Base-by-base conservation (phyloP, 2,329 filamentous ascomycete genomes). In the Hypoxylon sp. region DNA sequence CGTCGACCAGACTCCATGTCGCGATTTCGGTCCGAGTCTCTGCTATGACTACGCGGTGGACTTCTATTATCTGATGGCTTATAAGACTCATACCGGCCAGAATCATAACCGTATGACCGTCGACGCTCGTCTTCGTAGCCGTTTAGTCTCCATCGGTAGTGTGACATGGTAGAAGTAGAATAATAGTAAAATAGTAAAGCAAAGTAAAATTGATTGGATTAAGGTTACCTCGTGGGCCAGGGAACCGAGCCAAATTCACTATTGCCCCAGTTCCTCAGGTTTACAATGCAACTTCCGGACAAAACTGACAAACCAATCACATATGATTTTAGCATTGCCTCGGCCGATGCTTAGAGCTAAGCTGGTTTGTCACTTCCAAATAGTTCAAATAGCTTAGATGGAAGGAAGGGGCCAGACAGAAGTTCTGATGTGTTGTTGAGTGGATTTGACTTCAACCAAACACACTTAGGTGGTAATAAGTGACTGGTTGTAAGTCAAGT, bases 311-410 rank as follows among this genome's bases (percentile, higher is more conserved):
- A 31, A 53, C 53, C 53, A 60, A 55, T 66, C 63, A 67, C 62
- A 42, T 73, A 48, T 54, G 61, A 64, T 48, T 69, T 39, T 54
- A 48, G 62, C 73, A 74, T 74, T 60, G 65, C 73, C 70, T 65
- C 60, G 10, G 31, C 39, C 48, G 33, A 46, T 57, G 19, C 17
- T 24, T 10, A 29, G n/a, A 42, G 29, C 39, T 53, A 53, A n/a
- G 13, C 52, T 22, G 48, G 48, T 29, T 33, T 51, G 29, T 61
- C 48, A 44, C 50, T 53, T 61, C 37, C 29, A 24, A 11, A 48
- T 31, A 37, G 10, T 42, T 14, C 26, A 19, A 19, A 19, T 35
- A 17, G 26, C 13, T 46, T 44, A n/a, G 5, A 33, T 42, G 35
- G 48, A 22, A 44, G 29, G 50, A 53, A 51, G 14, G 14, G 6